phyloP scores from a whole-genome alignment of 2,329 filamentous ascomycete species.

The Phialophora tarda region DNA sequence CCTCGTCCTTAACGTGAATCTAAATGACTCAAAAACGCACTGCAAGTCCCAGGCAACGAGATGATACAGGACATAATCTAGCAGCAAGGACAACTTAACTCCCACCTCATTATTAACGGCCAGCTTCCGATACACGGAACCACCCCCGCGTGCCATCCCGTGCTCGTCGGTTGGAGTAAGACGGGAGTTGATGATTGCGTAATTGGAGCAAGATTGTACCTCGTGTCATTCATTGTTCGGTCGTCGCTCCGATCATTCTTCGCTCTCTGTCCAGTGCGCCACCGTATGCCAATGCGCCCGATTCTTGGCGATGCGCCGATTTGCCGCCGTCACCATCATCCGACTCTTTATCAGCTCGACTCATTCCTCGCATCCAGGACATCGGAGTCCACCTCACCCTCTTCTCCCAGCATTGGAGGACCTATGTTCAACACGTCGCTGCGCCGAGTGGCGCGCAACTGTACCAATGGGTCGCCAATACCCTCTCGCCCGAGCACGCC shows the following conservation, averaged over 20 bases:
- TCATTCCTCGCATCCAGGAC: constrained; percentile 9
- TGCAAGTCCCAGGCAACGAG: neutral
- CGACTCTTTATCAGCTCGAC: constrained; percentile 30
- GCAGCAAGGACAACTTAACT: neutral
- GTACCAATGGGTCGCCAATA: constrained; percentile 45
- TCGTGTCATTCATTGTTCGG: no score
- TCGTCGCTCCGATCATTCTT: neutral
- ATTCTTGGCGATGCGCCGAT: constrained; percentile 8
- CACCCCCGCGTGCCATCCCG: neutral
- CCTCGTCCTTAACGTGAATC: neutral
- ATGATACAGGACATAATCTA: no score
- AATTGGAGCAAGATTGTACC: neutral
- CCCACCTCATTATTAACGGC: neutral
- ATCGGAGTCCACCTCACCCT: constrained; percentile 3
- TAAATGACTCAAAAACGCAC: neutral
- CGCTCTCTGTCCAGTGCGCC: neutral
- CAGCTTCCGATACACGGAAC: constrained; percentile 15
- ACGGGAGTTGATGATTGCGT: neutral
- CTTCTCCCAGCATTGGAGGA: constrained; percentile 12
- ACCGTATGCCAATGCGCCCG: neutral
- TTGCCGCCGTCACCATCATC: constrained; percentile 12
- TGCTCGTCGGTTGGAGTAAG: neutral
- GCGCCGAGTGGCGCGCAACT: constrained; percentile 52
- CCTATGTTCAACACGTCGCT: constrained; percentile 54
- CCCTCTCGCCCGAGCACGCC: constrained; percentile 44